These are phyloP conservation scores for Aspergillus ibericus DNA, from an alignment of 2,329 filamentous ascomycete genomes.

Conservation along the genomic window DNA sequence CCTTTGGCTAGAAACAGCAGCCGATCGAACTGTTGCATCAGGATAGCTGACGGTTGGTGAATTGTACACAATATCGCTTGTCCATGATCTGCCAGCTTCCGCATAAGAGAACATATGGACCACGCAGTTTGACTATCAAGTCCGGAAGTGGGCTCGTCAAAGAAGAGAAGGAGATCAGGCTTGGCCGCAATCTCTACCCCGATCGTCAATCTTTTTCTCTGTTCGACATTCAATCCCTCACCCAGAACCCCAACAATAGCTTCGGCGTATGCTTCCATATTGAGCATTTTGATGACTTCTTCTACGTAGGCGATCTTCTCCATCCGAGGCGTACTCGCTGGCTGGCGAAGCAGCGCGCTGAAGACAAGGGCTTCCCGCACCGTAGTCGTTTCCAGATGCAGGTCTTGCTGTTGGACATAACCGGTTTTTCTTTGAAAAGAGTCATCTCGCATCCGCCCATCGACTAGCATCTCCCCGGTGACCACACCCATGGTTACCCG, in stretches of 20 bases:
- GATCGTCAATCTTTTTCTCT: constrained; percentile 76
- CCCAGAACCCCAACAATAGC: constrained; percentile 84
- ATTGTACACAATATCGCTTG: constrained; percentile 92
- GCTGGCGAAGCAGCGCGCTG: constrained; percentile 79
- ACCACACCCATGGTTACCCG: constrained; percentile 85
- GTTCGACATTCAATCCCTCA: constrained; percentile 65
- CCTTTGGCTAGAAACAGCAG: constrained; percentile 63
- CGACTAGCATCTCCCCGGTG: constrained; percentile 77
- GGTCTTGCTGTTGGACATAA: constrained; percentile 80
- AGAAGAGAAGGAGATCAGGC: constrained; percentile 80
- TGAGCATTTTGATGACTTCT: constrained; percentile 82
- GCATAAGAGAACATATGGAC: constrained; percentile 80
- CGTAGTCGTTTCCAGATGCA: constrained; percentile 79
- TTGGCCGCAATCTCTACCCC: constrained; percentile 91
- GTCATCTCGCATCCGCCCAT: constrained; percentile 68
- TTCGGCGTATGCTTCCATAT: constrained; percentile 85
- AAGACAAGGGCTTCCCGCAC: constrained; percentile 85
- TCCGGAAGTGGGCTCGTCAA: constrained; percentile 91
- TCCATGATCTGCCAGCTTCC: constrained; percentile 85
- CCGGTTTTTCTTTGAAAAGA: constrained; percentile 62
- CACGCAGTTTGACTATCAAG: constrained; percentile 88
- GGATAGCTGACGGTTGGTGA: constrained; percentile 86
- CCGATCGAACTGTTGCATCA: constrained; percentile 78
- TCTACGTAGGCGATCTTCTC: constrained; percentile 86
- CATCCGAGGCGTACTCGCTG: constrained; percentile 64